Percentiles rank a stretch among this genome's conserved stretches.
phyloP scores from a whole-genome alignment of 164 flowering plant genomes.

The Warburgia ugandensis region DNA sequence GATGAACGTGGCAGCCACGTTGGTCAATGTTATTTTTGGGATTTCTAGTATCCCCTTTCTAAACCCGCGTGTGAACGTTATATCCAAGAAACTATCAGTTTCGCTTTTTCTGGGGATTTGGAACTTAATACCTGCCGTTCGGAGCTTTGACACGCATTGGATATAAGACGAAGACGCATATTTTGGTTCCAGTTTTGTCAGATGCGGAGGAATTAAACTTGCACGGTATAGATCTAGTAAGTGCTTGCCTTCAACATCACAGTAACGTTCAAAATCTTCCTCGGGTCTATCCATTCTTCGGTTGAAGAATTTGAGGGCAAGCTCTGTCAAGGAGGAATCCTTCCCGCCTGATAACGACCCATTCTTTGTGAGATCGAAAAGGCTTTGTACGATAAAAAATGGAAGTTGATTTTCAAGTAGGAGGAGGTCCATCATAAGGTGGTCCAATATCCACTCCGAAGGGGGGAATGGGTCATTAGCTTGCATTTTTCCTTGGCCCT shows the following conservation, averaged over 20 bases:
- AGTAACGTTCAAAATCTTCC: conserved; percentile 4
- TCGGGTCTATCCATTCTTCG: conserved; percentile 4
- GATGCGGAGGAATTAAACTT: conserved; percentile 16
- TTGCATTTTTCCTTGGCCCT: no score
- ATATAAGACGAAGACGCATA: no score
- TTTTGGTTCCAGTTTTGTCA: neutral
- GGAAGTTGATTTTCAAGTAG: conserved; percentile 18
- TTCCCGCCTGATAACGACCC: neutral
- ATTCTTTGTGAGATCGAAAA: conserved; percentile 6
- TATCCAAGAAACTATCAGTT: conserved; percentile 21
- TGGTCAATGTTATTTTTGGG: conserved; percentile 18
- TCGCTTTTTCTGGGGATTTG: conserved; percentile 4
- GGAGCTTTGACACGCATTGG: conserved; percentile 21
- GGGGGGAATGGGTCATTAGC: conserved; percentile 1
- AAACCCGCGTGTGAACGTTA: no score
- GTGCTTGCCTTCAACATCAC: conserved; percentile 8
- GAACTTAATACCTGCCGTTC: conserved; percentile 18
- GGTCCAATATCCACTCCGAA: neutral
- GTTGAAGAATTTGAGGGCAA: conserved; percentile 19
- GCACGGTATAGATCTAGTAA: conserved; percentile 19
- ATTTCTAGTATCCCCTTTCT: conserved; percentile 17
- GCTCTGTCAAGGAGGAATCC: conserved; percentile 5
- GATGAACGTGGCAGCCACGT: conserved; percentile 13
- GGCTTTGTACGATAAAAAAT: conserved; percentile 13
- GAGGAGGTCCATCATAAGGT: conserved; percentile 1